Evolutionary conservation across 371 early-diverging fungal species (phyloP).

Genomic region (Mucor velutinosus): DNA sequence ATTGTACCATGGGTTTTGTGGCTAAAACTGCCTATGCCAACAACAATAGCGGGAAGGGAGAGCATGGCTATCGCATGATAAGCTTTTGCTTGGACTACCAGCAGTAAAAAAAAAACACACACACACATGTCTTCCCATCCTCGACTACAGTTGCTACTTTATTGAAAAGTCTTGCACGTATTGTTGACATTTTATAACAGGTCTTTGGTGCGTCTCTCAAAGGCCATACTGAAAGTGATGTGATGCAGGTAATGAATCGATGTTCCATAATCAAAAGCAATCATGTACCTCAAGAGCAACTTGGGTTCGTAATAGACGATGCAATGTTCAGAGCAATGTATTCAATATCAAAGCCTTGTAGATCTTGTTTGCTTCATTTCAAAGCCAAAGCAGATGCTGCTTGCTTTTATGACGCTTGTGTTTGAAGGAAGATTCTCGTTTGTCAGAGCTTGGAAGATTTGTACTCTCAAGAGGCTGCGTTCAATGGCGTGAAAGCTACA

Average conservation of each 20-base stretch:
- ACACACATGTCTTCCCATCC: background rate
- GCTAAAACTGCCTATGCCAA: too few relatives aligned
- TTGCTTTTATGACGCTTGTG: background rate
- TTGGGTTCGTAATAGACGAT: background rate
- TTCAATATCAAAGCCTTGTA: background rate
- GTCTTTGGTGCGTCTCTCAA: background rate
- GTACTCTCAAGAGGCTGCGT: background rate
- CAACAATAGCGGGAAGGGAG: too few relatives aligned
- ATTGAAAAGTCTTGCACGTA: background rate
- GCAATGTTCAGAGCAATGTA: background rate
- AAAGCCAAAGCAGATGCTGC: background rate
- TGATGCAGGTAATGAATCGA: background rate
- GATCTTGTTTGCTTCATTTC: background rate
- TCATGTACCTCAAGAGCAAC: background rate
- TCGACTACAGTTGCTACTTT: background rate
- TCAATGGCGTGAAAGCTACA: background rate
- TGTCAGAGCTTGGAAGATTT: background rate
- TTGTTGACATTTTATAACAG: background rate
- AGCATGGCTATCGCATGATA: background rate
- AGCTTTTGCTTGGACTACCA: background rate
- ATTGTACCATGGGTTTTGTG: too few relatives aligned
- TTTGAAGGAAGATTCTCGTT: background rate
- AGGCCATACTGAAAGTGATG: background rate
- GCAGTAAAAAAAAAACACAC: too few relatives aligned
- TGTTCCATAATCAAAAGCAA: background rate